Conservation (phyloP, 2,329 filamentous ascomycete species). For the Ophiocordyceps unilateralis region DNA sequence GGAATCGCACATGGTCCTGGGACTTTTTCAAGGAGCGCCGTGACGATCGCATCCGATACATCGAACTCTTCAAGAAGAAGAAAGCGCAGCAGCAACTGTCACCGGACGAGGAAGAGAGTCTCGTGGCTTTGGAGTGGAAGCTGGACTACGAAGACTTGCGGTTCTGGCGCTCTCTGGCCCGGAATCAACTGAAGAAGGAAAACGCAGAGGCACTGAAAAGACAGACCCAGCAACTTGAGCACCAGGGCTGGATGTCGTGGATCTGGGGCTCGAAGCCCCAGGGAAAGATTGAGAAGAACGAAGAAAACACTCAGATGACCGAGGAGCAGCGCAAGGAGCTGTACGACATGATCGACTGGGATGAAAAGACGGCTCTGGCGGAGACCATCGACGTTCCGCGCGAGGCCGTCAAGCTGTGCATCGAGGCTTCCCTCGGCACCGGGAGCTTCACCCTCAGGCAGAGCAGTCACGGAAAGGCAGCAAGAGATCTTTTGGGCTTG, state of each 20-base stretch:
- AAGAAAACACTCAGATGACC: constrained; percentile 73
- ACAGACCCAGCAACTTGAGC: constrained; percentile 34
- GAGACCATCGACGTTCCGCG: constrained; percentile 79
- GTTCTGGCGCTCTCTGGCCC: constrained; percentile 89
- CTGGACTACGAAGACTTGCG: constrained; percentile 86
- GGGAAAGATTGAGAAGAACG: constrained; percentile 34
- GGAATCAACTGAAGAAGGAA: constrained; percentile 90
- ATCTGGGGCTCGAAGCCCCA: constrained; percentile 69
- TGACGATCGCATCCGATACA: constrained; percentile 78
- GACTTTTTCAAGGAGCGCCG: constrained; percentile 83
- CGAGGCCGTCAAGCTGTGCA: constrained; percentile 81
- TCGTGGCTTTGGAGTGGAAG: constrained; percentile 70
- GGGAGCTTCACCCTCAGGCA: constrained; percentile 91
- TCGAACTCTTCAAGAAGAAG: constrained; percentile 89
- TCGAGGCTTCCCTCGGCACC: constrained; percentile 84
- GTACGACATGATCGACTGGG: constrained; percentile 95
- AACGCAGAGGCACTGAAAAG: constrained; percentile 74
- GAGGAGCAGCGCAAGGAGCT: constrained; percentile 93
- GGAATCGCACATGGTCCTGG: constrained; percentile 90
- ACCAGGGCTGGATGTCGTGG: constrained; percentile 85
- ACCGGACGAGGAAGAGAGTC: constrained; percentile 50
- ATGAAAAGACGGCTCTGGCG: constrained; percentile 80
- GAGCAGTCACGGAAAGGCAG: constrained; percentile 39
- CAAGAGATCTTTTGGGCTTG: constrained; percentile 62
- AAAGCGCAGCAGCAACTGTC: constrained; percentile 58